Conservation (phyloP, 805 yeast species). For the Hanseniaspora guilliermondii region DNA sequence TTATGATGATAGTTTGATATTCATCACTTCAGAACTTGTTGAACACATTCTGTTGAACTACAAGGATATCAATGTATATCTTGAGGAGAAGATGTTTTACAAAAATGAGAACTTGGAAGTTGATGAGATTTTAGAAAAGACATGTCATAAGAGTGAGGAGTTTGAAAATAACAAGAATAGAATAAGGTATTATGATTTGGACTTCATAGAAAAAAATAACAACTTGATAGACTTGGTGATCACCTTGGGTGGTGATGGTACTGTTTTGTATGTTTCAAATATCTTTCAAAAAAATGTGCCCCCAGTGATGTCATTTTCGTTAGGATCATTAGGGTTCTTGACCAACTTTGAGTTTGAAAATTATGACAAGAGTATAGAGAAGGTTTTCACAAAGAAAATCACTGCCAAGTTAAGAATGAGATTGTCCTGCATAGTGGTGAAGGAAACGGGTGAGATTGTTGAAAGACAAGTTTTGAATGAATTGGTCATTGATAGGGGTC, state of each 20-base stretch:
- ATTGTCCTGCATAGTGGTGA: constrained; percentile 63
- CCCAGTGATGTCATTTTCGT: constrained; percentile 75
- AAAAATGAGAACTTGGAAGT: constrained; percentile 53
- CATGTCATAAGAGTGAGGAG: constrained; percentile 12
- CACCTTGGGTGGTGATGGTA: constrained; percentile 95
- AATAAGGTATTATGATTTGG: constrained; percentile 56
- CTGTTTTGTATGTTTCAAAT: constrained; percentile 79
- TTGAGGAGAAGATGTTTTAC: constrained; percentile 51
- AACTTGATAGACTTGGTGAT: constrained; percentile 60
- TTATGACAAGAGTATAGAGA: constrained; percentile 45
- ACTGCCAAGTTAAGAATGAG: constrained; percentile 75
- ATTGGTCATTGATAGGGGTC: constrained; percentile 84
- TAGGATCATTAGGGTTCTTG: constrained; percentile 86
- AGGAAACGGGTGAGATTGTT: constrained; percentile 26
- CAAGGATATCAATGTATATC: constrained; percentile 43
- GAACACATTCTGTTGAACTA: constrained; percentile 51
- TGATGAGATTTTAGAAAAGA: constrained; percentile 36
- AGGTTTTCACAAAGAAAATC: constrained; percentile 58
- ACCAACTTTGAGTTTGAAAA: constrained; percentile 75
- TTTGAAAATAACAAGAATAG: neutral
- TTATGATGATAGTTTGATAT: constrained; percentile 64
- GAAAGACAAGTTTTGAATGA: constrained; percentile 76
- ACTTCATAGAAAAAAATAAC: constrained; percentile 34
- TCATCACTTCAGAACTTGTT: constrained; percentile 64
- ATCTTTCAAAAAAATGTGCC: constrained; percentile 78